A percentile compares a stretch with the other conserved stretches of the same genome.
phyloP scores from a whole-genome alignment of 345 rosid species.

The Ceriops decandra region DNA sequence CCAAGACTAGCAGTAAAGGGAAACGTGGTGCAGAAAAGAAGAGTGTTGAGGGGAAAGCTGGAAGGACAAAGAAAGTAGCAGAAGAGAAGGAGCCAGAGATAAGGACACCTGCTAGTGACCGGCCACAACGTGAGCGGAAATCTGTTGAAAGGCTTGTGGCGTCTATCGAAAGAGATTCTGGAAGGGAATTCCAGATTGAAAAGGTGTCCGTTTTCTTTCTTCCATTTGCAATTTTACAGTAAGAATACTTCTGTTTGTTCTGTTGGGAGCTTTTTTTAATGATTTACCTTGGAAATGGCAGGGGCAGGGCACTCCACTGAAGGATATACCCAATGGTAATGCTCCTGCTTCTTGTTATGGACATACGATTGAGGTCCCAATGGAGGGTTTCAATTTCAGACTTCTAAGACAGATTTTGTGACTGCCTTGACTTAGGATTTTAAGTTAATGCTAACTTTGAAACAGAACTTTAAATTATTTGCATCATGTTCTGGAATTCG shows the following conservation, averaged over 20 bases:
- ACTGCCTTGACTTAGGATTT: too few relatives aligned
- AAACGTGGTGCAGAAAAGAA: conserved; percentile 11
- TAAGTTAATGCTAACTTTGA: too few relatives aligned
- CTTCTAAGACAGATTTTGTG: too few relatives aligned
- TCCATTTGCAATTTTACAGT: background rate
- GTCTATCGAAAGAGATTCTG: conserved; percentile 61
- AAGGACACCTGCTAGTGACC: conserved; percentile 66
- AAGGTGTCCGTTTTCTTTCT: conserved; percentile 46
- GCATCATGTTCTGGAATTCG: too few relatives aligned
- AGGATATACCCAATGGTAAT: conserved; percentile 90
- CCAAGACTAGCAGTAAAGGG: conserved; percentile 33
- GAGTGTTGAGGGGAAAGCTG: conserved; percentile 33
- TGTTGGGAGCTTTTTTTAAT: conserved; percentile 3
- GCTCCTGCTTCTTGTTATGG: background rate
- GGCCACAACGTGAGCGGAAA: conserved; percentile 91
- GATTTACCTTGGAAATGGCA: conserved; percentile 42
- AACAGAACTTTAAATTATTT: too few relatives aligned
- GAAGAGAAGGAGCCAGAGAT: conserved; percentile 45
- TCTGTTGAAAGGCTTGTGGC: conserved; percentile 95
- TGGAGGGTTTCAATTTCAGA: background rate
- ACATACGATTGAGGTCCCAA: background rate
- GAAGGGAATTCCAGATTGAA: conserved; percentile 63
- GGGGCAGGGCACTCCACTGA: conserved; percentile 84
- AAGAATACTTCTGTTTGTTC: conserved; percentile 1
- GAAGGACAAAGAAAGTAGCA: conserved; percentile 39